Base-by-base conservation (phyloP, 768 basidiomycete genomes). In the Agaricus blazei region DNA sequence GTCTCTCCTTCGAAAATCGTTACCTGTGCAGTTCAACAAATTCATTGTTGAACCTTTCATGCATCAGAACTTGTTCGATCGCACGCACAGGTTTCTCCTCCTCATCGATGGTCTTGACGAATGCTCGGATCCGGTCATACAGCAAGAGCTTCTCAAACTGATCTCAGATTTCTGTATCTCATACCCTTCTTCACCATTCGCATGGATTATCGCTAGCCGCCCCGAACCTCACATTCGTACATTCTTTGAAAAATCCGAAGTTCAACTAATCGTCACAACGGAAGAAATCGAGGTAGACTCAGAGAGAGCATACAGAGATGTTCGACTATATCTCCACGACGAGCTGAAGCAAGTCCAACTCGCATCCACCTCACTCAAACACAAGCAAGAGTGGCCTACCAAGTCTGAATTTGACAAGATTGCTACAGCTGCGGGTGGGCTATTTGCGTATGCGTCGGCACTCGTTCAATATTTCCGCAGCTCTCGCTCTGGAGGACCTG, bases 51-150 rank as follows among this genome's bases (percentile, higher is more conserved):
- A 58, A 15, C 56, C 63, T 1, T 46, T 63, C 19, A 15, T 28
- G 2, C 11, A n/a, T 9, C 14, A 14, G 6, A 19, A 11, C 14
- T 5, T 15, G 3, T 3, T 34, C 34, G 5, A 34, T 12, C 28
- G 3, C 14, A 6, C 19, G 6, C 9, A 34, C 15, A 4, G 14
- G 14, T 19, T 11, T 3, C 26, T 9, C 23, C 63, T 26, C 60
- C 65, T 19, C 2, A 14, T 54, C 19, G 69, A 70, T 52, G 68
- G 66, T 2, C 54, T 70, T 1, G 69, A 70, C 44, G 67, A 67
- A 50, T 66, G 65, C 34, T 41, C 54, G 2, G 34, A 31, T 15
- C 57, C 2, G 51, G 29, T 47, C 12, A 23, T 45, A 0, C 66
- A 64, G 29, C 37, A 26, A 8, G 46, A 57, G 12, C 44, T 68